Conservation (phyloP, 2,329 filamentous ascomycete genomes). For the Metarhizium brunneum region DNA sequence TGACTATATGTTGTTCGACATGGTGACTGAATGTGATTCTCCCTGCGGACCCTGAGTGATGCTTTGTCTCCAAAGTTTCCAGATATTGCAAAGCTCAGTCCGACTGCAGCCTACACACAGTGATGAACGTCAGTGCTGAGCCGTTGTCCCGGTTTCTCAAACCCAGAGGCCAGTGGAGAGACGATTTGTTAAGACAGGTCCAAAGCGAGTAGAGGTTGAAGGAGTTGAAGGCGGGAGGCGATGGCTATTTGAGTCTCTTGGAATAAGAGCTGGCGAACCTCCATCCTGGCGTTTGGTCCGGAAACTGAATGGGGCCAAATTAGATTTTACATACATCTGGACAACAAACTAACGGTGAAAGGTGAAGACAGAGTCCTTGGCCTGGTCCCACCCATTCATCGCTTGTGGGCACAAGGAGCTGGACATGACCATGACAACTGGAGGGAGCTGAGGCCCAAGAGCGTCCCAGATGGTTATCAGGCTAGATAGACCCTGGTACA, state of each 20-base stretch:
- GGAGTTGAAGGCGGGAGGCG: constrained; percentile 8
- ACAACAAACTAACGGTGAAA: background rate
- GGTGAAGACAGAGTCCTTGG: background rate
- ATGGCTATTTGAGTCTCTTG: constrained; percentile 9
- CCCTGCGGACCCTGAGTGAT: background rate
- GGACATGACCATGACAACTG: background rate
- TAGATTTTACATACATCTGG: background rate
- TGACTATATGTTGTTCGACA: constrained; percentile 16
- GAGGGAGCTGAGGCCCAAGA: background rate
- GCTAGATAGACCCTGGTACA: background rate
- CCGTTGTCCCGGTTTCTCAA: background rate
- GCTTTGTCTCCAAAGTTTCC: background rate
- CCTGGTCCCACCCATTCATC: background rate
- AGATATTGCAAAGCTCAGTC: background rate
- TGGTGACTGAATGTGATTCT: constrained; percentile 5
- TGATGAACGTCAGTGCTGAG: background rate
- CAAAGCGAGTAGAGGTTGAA: constrained; percentile 2
- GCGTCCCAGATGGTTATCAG: background rate
- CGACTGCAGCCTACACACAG: background rate
- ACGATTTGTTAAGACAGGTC: constrained; percentile 5
- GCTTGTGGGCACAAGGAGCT: background rate
- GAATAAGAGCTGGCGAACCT: background rate
- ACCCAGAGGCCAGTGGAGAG: constrained; percentile 1
- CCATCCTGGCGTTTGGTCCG: background rate
- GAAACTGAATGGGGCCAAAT: background rate